Conservation (phyloP, 148 eudicot genomes). For the Amaranthus hypochondriacus region DNA sequence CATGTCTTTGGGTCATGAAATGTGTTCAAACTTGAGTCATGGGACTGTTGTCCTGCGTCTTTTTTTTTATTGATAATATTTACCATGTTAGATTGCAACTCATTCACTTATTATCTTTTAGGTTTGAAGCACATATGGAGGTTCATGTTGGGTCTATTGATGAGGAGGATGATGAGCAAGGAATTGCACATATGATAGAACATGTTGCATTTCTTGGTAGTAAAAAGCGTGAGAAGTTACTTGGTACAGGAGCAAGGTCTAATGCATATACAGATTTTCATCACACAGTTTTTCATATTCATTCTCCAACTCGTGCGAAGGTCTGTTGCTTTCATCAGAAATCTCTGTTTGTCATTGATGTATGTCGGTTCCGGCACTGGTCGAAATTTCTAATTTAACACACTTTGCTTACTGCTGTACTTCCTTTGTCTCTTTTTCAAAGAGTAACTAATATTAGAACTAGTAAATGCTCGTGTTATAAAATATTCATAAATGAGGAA, state of each 20-base stretch:
- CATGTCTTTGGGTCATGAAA: not conserved
- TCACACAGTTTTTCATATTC: constrained; percentile 97
- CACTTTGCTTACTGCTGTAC: not conserved
- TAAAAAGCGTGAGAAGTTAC: constrained; percentile 94
- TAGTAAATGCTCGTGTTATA: not conserved
- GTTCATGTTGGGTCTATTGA: constrained; percentile 97
- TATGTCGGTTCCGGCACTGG: not conserved
- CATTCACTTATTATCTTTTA: constrained; percentile 16
- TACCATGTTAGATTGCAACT: no score
- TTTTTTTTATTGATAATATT: no score
- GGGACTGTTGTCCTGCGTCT: not conserved
- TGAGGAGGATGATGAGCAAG: constrained; percentile 99
- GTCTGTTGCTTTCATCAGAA: constrained; percentile 34
- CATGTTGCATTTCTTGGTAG: constrained; percentile 99
- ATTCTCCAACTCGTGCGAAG: constrained; percentile 84
- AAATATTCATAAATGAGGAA: not conserved
- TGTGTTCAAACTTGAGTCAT: not conserved
- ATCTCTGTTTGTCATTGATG: constrained; percentile 2
- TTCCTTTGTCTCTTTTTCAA: not conserved
- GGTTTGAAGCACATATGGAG: constrained; percentile 99
- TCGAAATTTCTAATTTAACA: not conserved
- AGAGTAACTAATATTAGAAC: not conserved
- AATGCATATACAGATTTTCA: constrained; percentile 99
- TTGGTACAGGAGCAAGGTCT: constrained; percentile 97
- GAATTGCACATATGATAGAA: constrained; percentile 99